Conservation (phyloP, 2,329 filamentous ascomycete genomes). For the Pseudocercospora musae region DNA sequence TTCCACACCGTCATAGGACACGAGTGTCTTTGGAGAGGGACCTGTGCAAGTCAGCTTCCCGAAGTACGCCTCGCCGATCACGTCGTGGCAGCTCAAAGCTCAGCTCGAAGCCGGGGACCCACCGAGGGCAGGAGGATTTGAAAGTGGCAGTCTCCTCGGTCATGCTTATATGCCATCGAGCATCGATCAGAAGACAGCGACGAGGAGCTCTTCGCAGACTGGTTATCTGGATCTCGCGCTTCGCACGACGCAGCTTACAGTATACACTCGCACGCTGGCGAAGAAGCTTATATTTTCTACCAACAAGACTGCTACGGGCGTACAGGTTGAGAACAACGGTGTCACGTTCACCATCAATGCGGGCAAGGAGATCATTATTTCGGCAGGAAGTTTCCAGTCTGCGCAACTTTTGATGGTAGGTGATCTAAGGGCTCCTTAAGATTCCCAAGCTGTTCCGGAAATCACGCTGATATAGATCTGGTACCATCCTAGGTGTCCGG, state of each 20-base stretch:
- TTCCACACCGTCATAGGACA: background rate
- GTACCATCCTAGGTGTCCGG: too few species aligned
- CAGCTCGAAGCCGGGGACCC: constrained; percentile 30
- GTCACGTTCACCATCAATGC: too few species aligned
- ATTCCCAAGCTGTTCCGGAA: too few species aligned
- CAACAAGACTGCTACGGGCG: constrained; percentile 31
- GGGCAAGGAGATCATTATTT: too few species aligned
- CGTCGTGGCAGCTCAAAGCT: background rate
- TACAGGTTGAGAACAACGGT: constrained; percentile 24
- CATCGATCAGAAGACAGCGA: background rate
- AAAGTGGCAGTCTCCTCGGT: constrained; percentile 25
- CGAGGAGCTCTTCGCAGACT: constrained; percentile 24
- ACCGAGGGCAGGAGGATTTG: constrained; percentile 28
- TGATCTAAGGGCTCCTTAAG: too few species aligned
- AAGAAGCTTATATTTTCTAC: constrained; percentile 34
- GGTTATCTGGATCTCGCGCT: constrained; percentile 22
- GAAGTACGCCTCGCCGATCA: background rate
- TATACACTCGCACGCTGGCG: constrained; percentile 36
- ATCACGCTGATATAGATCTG: too few species aligned
- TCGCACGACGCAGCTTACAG: constrained; percentile 23
- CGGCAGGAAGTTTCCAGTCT: too few species aligned
- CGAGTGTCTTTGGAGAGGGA: background rate
- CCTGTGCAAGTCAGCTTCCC: background rate
- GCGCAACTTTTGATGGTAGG: constrained; percentile 16
- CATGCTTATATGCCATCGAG: constrained; percentile 20